Percentiles rank a stretch among this genome's conserved stretches.
phyloP scores from a whole-genome alignment of 2,329 filamentous ascomycete genomes.

The Zymoseptoria tritici region DNA sequence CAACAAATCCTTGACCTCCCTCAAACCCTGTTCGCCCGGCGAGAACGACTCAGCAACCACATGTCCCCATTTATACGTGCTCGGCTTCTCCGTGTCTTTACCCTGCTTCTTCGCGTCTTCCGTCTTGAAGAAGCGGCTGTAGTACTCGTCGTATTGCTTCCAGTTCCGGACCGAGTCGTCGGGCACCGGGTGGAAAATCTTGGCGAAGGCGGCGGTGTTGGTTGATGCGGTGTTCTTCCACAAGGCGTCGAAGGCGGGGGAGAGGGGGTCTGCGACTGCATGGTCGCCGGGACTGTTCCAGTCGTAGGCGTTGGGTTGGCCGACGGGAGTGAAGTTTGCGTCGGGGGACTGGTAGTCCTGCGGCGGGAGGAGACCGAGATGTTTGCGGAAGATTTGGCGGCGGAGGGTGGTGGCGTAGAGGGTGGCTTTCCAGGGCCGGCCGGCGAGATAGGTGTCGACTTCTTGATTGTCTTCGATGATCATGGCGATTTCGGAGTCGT shows the following conservation, averaged over 20 bases:
- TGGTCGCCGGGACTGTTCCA: slow-evolving; percentile 40
- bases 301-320: slow-evolving; percentile 48
- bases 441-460: slow-evolving; percentile 66
- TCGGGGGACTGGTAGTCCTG: slow-evolving; percentile 58
- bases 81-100: slow-evolving; percentile 38
- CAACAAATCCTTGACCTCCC: slow-evolving; percentile 58
- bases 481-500: slow-evolving; percentile 86
- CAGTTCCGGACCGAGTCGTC: slow-evolving; percentile 86
- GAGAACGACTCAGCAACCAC: slow-evolving; percentile 56
- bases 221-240: slow-evolving; percentile 63
- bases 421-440: slow-evolving; percentile 62
- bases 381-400: slow-evolving; percentile 82
- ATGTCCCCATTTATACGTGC: slow-evolving; percentile 75
- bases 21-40: slow-evolving; percentile 35
- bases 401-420: slow-evolving; percentile 74
- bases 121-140: slow-evolving; percentile 54
- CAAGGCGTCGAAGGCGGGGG: slow-evolving; percentile 50
- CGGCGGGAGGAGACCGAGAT: slow-evolving; percentile 72
- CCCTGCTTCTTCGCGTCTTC: slow-evolving; percentile 37
- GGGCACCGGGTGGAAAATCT: slow-evolving; percentile 79
- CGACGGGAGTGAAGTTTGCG: slow-evolving; percentile 52
- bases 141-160: slow-evolving; percentile 75
- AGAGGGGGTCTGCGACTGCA: slow-evolving; percentile 54
- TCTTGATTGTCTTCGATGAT: slow-evolving; percentile 71
- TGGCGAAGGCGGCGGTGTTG: slow-evolving; percentile 68